phyloP scores from a whole-genome alignment of 2,329 filamentous ascomycete genomes.

The Mycogone perniciosa region DNA sequence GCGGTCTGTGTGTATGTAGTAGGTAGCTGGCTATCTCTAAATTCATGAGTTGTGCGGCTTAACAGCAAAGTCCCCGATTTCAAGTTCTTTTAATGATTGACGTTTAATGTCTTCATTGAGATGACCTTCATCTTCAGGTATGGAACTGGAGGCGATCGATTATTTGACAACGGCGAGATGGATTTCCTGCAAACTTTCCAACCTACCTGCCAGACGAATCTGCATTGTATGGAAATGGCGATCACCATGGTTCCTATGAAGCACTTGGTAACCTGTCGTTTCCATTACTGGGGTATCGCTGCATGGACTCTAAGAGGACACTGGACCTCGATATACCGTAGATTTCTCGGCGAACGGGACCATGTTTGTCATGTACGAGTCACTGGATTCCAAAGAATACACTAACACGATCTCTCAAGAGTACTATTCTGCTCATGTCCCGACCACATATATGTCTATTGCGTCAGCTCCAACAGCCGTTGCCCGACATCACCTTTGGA shows the following conservation, averaged over 20 bases:
- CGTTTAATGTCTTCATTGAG: too few species aligned
- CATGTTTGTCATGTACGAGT: constrained; percentile 18
- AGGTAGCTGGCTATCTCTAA: too few species aligned
- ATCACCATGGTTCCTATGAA: constrained; percentile 40
- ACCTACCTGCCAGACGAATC: constrained; percentile 24
- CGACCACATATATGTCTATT: constrained; percentile 29
- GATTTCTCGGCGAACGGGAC: constrained; percentile 28
- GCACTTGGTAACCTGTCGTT: constrained; percentile 42
- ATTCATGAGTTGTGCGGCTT: too few species aligned
- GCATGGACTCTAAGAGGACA: constrained; percentile 32
- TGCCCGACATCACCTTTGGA: constrained; percentile 3
- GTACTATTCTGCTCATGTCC: constrained; percentile 38
- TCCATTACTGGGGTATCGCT: constrained; percentile 23
- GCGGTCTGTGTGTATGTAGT: too few species aligned
- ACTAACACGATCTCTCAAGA: constrained; percentile 7
- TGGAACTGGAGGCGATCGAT: constrained; percentile 36
- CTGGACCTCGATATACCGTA: constrained; percentile 36
- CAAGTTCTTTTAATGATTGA: too few species aligned
- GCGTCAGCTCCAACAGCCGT: constrained; percentile 15
- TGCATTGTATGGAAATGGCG: constrained; percentile 31
- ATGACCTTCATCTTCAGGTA: constrained; percentile 36
- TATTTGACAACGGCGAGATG: background rate
- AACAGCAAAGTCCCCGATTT: too few species aligned
- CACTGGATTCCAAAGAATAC: constrained; percentile 20
- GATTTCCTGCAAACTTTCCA: background rate